Base-by-base conservation (phyloP, 371 early-diverging fungal species). In the Mucor velutinosus region DNA sequence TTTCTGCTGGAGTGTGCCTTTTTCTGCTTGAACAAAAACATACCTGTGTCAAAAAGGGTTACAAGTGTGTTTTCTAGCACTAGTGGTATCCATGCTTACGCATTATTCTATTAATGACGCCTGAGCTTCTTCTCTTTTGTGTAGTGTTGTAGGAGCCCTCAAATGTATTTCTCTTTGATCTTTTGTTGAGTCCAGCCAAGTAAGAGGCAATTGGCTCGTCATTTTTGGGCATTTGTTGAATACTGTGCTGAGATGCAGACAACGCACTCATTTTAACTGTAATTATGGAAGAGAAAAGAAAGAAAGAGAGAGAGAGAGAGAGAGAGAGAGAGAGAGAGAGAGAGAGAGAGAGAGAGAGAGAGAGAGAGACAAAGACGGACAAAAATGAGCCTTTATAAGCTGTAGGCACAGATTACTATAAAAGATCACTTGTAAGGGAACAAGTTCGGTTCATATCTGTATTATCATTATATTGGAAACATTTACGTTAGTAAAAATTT, bases 181-280 rank as follows among this genome's bases (percentile, higher is more conserved):
- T 47, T 37, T 37, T 32, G 14, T 67, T 62, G 12, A 69, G 30
- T 23, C 39, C 23, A 21, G 55, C 60, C 21, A 70, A 41, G 49
- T 61, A 70, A 45, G 61, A 60, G 41, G 37, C 51, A 30, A 70
- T 70, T 11, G 71, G 71, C 19, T 70, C 71, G n/a, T 51, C 43
- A 33, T 51, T 19, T 11, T 37, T 63, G 14, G 41, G 2, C 21
- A 29, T 33, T 12, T 43, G 21, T 25, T 53, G 62, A 35, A 60
- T 70, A 37, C 25, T 27, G 7, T 21, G 62, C 30, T 21, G 39
- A 47, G 56, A 66, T 23, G 55, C 23, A 53, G 64, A 32, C 21
- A 51, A 35, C 35, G 53, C 53, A 29, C 64, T 63, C 64, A 63
- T 63, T 19, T 25, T 37, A 33, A 60, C 15, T 29, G 17, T 56